phyloP scores from a whole-genome alignment of 805 yeast genomes.

The Starmerella ratchasimensis region DNA sequence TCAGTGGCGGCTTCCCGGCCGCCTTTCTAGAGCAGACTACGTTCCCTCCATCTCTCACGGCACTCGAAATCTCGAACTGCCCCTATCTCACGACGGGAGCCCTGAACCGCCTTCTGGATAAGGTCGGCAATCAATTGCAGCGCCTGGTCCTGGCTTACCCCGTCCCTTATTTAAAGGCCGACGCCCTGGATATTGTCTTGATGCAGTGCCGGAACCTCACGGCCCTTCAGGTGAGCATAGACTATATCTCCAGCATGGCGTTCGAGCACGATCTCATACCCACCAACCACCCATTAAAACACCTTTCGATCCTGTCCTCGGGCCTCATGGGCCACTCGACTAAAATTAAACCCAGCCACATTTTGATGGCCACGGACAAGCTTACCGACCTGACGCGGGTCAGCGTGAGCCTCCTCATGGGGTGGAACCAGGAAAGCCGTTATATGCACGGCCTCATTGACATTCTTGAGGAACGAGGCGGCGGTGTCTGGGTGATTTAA shows the following conservation, averaged over 20 bases:
- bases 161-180: slow-evolving; percentile 61
- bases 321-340: slow-evolving; percentile 72
- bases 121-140: slow-evolving; percentile 52
- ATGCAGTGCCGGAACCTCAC: slow-evolving; percentile 60
- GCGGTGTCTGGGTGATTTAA: slow-evolving; percentile 33
- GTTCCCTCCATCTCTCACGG: slow-evolving; percentile 62
- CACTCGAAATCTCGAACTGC: slow-evolving; percentile 74
- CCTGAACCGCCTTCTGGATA: slow-evolving; percentile 44
- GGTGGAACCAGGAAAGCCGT: slow-evolving; percentile 55
- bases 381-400: slow-evolving; percentile 54
- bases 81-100: slow-evolving; percentile 60
- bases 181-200: slow-evolving; percentile 61
- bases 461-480: slow-evolving; percentile 59
- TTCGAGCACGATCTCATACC: slow-evolving; percentile 27
- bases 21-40: slow-evolving; percentile 53
- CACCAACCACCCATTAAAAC: slow-evolving; percentile 38
- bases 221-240: slow-evolving; percentile 58
- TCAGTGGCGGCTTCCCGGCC: slow-evolving; percentile 83
- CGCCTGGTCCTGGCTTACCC: slow-evolving; percentile 68
- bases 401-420: slow-evolving; percentile 59
- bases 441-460: slow-evolving; percentile 52
- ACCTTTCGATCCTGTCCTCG: slow-evolving; percentile 63
- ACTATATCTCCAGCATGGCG: slow-evolving; percentile 46
- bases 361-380: slow-evolving; percentile 75
- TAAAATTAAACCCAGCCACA: slow-evolving; percentile 75